Evolutionary conservation across 306 rosid genomes (phyloP).

Genomic region (Prosopis cineraria): DNA sequence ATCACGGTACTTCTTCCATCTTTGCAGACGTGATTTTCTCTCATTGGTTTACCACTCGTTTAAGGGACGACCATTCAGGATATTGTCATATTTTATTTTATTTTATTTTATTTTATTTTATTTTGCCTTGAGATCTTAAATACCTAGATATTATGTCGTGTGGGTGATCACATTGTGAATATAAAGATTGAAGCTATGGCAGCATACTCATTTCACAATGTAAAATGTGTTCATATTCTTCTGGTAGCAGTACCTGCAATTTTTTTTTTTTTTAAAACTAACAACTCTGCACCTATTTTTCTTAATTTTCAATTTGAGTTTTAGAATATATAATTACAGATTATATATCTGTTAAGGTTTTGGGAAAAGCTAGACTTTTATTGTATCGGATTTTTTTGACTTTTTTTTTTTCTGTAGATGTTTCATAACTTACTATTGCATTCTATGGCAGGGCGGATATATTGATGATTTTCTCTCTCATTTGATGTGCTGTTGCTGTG

Average conservation of each 20-base stretch:
- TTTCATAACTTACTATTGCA: slow-evolving; percentile 17
- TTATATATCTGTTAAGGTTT: background rate
- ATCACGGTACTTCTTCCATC: slow-evolving; percentile 60
- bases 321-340: background rate
- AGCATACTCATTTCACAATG: background rate
- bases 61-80: background rate
- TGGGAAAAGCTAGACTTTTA: background rate
- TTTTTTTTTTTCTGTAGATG: slow-evolving; percentile 20
- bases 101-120: background rate
- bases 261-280: too few relatives aligned
- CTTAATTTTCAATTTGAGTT: background rate
- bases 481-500: slow-evolving; percentile 96
- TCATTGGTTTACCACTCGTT: background rate
- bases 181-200: background rate
- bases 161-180: background rate
- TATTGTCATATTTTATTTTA: background rate
- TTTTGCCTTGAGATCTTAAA: background rate
- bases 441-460: slow-evolving; percentile 74
- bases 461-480: slow-evolving; percentile 96
- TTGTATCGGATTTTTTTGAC: background rate
- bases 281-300: background rate
- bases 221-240: slow-evolving; percentile 9
- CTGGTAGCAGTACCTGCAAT: background rate
- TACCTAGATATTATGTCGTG: background rate
- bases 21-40: slow-evolving; percentile 2